Conservation (phyloP, 108 stramenopile genomes). For the Cylindrotheca fusiformis region DNA sequence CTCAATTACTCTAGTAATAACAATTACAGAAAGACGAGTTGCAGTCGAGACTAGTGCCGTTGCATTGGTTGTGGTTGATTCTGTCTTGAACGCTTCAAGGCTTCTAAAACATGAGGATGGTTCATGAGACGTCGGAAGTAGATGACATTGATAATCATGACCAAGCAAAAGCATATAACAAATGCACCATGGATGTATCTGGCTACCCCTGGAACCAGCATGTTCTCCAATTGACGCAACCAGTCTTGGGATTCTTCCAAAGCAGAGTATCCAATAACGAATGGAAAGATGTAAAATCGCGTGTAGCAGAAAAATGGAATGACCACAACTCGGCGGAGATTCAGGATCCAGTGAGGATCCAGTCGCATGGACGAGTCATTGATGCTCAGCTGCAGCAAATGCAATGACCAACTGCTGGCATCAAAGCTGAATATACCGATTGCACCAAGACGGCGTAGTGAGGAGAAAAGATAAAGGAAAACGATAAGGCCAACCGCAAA, state of each 20-base stretch:
- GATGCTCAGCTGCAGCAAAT: conserved; percentile 74
- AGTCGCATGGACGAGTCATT: conserved; percentile 25
- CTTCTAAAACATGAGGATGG: conserved; percentile 52
- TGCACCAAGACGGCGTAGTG: conserved; percentile 63
- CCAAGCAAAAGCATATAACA: conserved; percentile 45
- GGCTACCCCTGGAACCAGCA: conserved; percentile 56
- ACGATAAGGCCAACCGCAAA: conserved; percentile 55
- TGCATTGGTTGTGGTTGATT: too few species aligned
- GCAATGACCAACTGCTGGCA: conserved; percentile 55
- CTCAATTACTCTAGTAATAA: too few species aligned
- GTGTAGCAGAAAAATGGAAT: conserved; percentile 67
- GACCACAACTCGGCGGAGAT: conserved; percentile 52
- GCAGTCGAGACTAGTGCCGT: too few species aligned
- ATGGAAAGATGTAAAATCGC: conserved; percentile 73
- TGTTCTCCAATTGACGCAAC: conserved; percentile 79
- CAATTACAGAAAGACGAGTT: too few species aligned
- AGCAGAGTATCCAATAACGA: conserved; percentile 68
- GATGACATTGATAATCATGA: conserved; percentile 55
- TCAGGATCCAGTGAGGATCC: conserved; percentile 21
- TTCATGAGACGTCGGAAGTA: conserved; percentile 53
- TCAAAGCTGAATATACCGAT: conserved; percentile 79
- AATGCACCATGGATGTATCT: conserved; percentile 44
- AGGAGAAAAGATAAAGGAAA: conserved; percentile 62
- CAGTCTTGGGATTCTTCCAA: conserved; percentile 62
- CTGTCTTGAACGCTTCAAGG: conserved; percentile 5